Evolutionary conservation across 306 rosid genomes (phyloP), one percentile per base, ranked within the genome.

Genomic region (Prinsepia uniflora): DNA sequence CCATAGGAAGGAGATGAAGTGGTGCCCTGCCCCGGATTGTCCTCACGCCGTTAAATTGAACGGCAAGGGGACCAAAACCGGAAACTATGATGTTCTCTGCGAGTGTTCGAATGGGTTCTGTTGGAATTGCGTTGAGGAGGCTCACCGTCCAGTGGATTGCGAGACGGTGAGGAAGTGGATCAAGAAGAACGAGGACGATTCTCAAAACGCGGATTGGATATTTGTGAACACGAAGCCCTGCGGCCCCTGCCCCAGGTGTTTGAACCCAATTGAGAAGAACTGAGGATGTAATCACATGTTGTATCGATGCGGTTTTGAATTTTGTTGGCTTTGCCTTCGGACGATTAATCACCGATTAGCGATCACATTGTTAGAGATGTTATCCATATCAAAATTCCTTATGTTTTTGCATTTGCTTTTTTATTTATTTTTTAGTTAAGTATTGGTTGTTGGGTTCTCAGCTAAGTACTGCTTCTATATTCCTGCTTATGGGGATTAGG

Each of bases 11-110:
- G 30, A 24, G 20, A 66, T 66, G 20, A 66, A 66, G 22, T 67
- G 71, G 71, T 67, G 71, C 34, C 71, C 71, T 30, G 44, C 71
- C 34, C 71, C 71, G 58, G 44, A 34, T 15, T 67, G 58, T 48
- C 30, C 30, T 22, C 30, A 67, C 24, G 58, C 71, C 34, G 44
- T 67, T 15, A 34, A 15, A 53, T 8, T 67, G 8, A 19, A 67
- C 34, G 39, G 5, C 3, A 10, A 2, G 5, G 24, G 3, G 10
- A 7, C 8, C 2, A 17, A 7, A 24, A 7, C 8, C 2, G 36
- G 14, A 24, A 14, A 7, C 11, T 67, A 67, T 17, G 58, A 30
- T 17, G 71, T 67, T 15, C 14, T 8, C 20, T 66, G 71, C 39
- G 45, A 4, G 5, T 67, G 71, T 19, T 47, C 30, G 22, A 4